These are phyloP conservation scores for Xylaria scruposa DNA, from an alignment of 495 filamentous ascomycete species.

Conservation along the genomic window DNA sequence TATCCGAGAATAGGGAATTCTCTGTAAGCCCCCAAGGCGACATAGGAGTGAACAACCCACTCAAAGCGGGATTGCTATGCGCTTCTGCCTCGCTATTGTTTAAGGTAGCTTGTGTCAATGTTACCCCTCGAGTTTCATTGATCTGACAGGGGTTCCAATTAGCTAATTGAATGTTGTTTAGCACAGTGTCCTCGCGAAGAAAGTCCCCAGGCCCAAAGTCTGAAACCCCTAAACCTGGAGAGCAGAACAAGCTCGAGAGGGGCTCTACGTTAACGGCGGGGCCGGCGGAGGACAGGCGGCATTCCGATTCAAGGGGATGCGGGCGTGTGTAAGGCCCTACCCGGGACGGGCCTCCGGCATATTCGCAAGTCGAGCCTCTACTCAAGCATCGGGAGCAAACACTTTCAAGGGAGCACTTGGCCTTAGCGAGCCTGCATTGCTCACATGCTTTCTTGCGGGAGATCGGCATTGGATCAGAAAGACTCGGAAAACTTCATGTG, in stretches of 20 bases:
- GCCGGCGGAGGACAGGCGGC: neutral
- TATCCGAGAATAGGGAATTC: neutral
- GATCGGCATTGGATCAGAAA: conserved; percentile 1
- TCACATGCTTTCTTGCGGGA: conserved; percentile 22
- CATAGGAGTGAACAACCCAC: neutral
- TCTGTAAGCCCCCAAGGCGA: neutral
- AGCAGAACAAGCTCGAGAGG: neutral
- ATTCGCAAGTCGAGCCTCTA: conserved; percentile 12
- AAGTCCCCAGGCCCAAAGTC: neutral
- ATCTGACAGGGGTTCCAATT: neutral
- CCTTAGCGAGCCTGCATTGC: conserved; percentile 13
- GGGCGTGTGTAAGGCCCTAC: neutral
- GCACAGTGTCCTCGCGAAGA: neutral
- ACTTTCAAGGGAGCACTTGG: conserved; percentile 14
- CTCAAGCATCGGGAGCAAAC: conserved; percentile 4
- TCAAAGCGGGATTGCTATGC: neutral
- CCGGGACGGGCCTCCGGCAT: neutral
- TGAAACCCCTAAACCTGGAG: neutral
- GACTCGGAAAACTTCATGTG: neutral
- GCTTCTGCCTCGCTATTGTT: neutral
- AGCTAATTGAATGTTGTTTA: neutral
- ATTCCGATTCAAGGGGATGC: neutral
- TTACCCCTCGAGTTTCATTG: neutral
- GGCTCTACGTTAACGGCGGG: neutral
- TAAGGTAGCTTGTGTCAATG: neutral